These are phyloP conservation scores for Luffa acutangula DNA, from an alignment of 306 rosid genomes.

Conservation along the genomic window DNA sequence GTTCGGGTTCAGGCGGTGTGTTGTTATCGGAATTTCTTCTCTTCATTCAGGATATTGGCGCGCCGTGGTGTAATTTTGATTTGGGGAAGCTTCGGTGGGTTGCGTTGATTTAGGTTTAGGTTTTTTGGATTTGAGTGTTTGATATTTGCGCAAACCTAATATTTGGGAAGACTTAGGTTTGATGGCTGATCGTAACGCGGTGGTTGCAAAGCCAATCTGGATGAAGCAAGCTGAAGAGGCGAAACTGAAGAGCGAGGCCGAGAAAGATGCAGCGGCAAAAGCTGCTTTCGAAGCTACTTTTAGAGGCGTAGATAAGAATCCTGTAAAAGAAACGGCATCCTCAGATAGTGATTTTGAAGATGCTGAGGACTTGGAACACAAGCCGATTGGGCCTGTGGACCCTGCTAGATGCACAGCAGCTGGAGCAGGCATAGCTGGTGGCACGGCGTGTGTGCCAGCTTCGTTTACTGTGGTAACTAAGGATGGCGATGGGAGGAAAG, in stretches of 20 bases:
- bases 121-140: slow-evolving; percentile 4
- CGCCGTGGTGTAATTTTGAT: background rate
- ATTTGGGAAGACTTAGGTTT: slow-evolving; percentile 10
- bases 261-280: slow-evolving; percentile 85
- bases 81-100: slow-evolving; percentile 5
- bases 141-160: background rate
- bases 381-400: slow-evolving; percentile 88
- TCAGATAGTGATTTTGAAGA: slow-evolving; percentile 92
- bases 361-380: slow-evolving; percentile 53
- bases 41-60: background rate
- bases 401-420: slow-evolving; percentile 79
- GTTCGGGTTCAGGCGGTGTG: background rate
- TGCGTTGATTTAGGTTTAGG: slow-evolving; percentile 12
- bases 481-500: slow-evolving; percentile 82
- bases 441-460: slow-evolving; percentile 79
- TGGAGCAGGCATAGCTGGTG: slow-evolving; percentile 84
- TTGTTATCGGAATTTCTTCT: background rate
- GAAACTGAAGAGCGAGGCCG: slow-evolving; percentile 83
- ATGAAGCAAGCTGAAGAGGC: slow-evolving; percentile 99
- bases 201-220: slow-evolving; percentile 74
- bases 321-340: slow-evolving; percentile 30
- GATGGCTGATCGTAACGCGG: slow-evolving; percentile 80
- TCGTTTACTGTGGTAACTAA: slow-evolving; percentile 66
- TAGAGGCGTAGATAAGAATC: slow-evolving; percentile 55
- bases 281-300: slow-evolving; percentile 98